Evolutionary conservation across 805 yeast genomes (phyloP), one percentile per base, ranked within the genome.

Genomic region (Komagataella kurtzmanii): DNA sequence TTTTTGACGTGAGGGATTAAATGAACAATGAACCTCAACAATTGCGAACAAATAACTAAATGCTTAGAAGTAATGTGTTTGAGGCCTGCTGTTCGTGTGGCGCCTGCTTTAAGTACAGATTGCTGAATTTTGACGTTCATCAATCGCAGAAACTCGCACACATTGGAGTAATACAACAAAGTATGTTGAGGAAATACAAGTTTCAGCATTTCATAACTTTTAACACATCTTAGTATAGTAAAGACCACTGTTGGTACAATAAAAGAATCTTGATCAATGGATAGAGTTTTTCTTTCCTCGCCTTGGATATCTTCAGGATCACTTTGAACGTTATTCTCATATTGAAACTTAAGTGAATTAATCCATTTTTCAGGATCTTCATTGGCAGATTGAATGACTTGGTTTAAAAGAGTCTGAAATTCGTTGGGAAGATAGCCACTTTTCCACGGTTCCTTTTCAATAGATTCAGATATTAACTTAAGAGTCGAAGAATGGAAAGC

Each of bases 371-470:
- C 58, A 1, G 78, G 77, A 52, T 76, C 81, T 8, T 71, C 59
- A 21, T 68, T 67, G 1, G 72, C 68, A n/a, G 78, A 65, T 12
- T 71, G 69, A 1, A 76, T 70, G 10, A 85, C 73, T 46, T 72
- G 73, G 57, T 79, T 78, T 3, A 80, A 75, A 12, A 66, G 59
- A 3, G 52, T 57, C 59, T 85, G 90, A 1, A 80, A 63, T 1
- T 62, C 61, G 1, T 67, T 61, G 0, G 77, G 61, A 7, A 81
- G 76, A n/a, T 77, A 76, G 17, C 75, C 77, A 51, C 90, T 95
- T 53, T 77, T 79, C 98, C 98, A 91, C 19, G 69, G 69, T 56
- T 90, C 98, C 48, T 70, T 68, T 50, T 85, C 90, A 52, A 86
- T 69, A 17, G 71, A 67, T 3, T 61, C 61, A 5, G 75, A 68